Percentiles rank a stretch among this genome's conserved stretches.
phyloP scores from a whole-genome alignment of 2,329 filamentous ascomycete species.

The Rhexocercosporidium sp. region DNA sequence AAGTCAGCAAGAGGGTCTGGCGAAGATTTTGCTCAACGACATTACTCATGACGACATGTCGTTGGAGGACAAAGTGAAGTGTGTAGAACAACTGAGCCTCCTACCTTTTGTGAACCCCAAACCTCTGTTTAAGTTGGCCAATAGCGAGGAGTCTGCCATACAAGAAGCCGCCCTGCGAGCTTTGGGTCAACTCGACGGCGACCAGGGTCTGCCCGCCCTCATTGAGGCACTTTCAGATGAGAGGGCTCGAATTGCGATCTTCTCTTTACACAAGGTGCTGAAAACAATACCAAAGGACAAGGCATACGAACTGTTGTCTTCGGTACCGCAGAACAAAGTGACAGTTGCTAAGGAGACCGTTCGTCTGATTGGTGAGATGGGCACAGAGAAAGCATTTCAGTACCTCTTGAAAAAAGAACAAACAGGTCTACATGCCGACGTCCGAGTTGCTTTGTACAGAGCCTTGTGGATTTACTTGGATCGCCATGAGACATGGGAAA shows the following conservation, averaged over 20 bases:
- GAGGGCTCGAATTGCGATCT: slow-evolving; percentile 23
- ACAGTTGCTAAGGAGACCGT: slow-evolving; percentile 26
- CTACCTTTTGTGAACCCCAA: slow-evolving; percentile 2
- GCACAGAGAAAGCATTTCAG: slow-evolving; percentile 17
- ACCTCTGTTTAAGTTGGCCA: slow-evolving; percentile 12
- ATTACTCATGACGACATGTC: slow-evolving; percentile 11
- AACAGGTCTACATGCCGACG: slow-evolving; percentile 17
- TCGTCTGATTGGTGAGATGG: slow-evolving; percentile 23
- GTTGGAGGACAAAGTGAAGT: slow-evolving; percentile 1
- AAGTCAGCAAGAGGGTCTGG: slow-evolving; percentile 18
- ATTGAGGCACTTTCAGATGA: slow-evolving; percentile 21
- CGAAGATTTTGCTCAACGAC: slow-evolving; percentile 14
- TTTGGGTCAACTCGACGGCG: slow-evolving; percentile 18
- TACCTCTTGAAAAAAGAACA: slow-evolving; percentile 16
- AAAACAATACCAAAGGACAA: slow-evolving; percentile 9
- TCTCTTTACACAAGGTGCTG: slow-evolving; percentile 16
- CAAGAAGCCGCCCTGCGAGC: slow-evolving; percentile 19
- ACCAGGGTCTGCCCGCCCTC: slow-evolving; percentile 12
- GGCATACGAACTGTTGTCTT: slow-evolving; percentile 8
- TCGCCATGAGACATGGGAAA: slow-evolving; percentile 14
- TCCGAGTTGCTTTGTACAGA: slow-evolving; percentile 22
- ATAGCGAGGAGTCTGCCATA: neutral
- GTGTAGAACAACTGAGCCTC: slow-evolving; percentile 17
- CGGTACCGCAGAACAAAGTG: slow-evolving; percentile 19
- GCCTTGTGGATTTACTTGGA: slow-evolving; percentile 15